A percentile compares a stretch with the other conserved stretches of the same genome.
These are phyloP conservation scores for Nepenthes mirabilis DNA, from an alignment of 148 eudicot species.

Conservation along the genomic window DNA sequence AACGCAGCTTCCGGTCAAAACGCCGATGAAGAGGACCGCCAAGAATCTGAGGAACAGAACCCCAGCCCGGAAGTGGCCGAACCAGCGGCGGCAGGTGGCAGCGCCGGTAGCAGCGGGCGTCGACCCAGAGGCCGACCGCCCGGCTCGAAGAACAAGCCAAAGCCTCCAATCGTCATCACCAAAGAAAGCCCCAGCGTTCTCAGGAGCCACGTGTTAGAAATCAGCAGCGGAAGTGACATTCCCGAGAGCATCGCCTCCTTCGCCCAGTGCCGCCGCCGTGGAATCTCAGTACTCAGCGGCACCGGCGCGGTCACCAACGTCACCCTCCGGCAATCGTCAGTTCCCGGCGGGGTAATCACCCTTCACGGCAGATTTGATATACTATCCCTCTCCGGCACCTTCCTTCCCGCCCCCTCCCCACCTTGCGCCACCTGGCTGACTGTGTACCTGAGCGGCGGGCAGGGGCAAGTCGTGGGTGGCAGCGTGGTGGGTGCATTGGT, in stretches of 20 bases:
- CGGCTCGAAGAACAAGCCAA: slow-evolving; percentile 24
- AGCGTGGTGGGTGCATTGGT: background rate
- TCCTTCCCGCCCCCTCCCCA: background rate
- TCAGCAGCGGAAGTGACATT: slow-evolving; percentile 10
- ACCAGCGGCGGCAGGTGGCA: slow-evolving; percentile 20
- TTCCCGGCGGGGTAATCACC: slow-evolving; percentile 14
- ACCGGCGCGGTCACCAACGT: slow-evolving; percentile 18
- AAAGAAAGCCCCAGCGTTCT: slow-evolving; percentile 23
- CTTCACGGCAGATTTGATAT: slow-evolving; percentile 24
- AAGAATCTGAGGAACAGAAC: too few species aligned
- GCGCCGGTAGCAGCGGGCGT: slow-evolving; percentile 6
- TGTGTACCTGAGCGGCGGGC: background rate
- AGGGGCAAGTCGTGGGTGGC: slow-evolving; percentile 1
- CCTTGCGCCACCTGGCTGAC: background rate
- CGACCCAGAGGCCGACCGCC: slow-evolving; percentile 14
- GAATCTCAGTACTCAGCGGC: slow-evolving; percentile 17
- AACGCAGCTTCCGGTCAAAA: slow-evolving; percentile 22
- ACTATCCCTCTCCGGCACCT: slow-evolving; percentile 14
- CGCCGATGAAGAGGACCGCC: slow-evolving; percentile 16
- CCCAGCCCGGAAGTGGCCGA: too few species aligned
- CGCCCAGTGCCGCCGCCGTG: slow-evolving; percentile 19
- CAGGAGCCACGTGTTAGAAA: slow-evolving; percentile 19
- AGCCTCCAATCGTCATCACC: slow-evolving; percentile 22
- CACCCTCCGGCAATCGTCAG: slow-evolving; percentile 15
- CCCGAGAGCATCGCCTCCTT: slow-evolving; percentile 14